Evolutionary conservation across 2,329 filamentous ascomycete genomes (phyloP), one percentile per base, ranked within the genome.

Genomic region (Pseudonectria buxi): DNA sequence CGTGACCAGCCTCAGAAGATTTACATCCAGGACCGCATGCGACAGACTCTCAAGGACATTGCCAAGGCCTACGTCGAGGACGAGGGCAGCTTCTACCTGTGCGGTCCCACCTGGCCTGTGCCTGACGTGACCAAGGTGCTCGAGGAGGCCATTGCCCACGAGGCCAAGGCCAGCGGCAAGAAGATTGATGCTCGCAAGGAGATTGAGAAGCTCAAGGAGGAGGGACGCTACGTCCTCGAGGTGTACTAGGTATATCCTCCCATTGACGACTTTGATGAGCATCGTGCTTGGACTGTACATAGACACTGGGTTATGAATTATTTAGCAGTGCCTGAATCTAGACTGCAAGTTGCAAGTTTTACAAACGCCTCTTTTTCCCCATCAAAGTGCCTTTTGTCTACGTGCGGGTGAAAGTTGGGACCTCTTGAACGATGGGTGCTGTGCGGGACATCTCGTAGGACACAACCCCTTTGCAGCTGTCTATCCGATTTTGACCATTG

Each of bases 1-100:
- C 83, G 92, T 59, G 92, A 98, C 59, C 92, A 98, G 74, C 84
- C 86, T 12, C 75, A 95, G 69, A 98, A 98, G 80, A 95, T 98
- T 47, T 98, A 98, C 67, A 98, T 98, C 57, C 92, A 98, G 71
- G 92, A 98, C 61, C 79, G 89, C 48, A 98, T 98, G 92, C 75
- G 92, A 39, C 75, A 96, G 74, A 87, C 83, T 1, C 67, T 96
- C 40, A 67, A 71, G 29, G 81, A 92, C 44, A 94, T 98, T 45
- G 74, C 87, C 39, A 70, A 88, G 63, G 84, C 88, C 1, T 96
- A 96, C 62, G 78, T 95, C 47, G 70, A 81, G 54, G 78, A 95
- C 49, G 83, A 92, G 52, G 92, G 92, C 37, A 82, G 83, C 24
- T 98, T 98, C 69, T 98, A 98, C 65, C 81, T 98, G 13, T 98